phyloP scores from a whole-genome alignment of 805 yeast genomes.

The Allodekkera sacchari region DNA sequence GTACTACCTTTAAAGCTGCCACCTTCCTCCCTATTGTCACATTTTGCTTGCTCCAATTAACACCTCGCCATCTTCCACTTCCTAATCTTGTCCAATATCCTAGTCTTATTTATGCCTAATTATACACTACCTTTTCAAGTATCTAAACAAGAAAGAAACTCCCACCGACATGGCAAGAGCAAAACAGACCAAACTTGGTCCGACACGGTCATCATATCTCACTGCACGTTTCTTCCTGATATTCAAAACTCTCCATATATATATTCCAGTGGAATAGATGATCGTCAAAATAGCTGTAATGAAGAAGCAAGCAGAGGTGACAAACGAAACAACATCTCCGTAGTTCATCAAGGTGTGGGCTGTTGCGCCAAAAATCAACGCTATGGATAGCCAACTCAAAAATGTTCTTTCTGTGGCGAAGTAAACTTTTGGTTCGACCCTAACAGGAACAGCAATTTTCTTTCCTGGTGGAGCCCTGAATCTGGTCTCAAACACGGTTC shows the following conservation, averaged over 20 bases:
- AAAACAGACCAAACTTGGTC: constrained; percentile 77
- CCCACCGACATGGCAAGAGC: constrained; percentile 65
- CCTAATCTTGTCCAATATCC: too few species aligned
- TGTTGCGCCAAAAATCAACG: constrained; percentile 80
- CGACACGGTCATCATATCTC: constrained; percentile 78
- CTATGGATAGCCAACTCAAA: constrained; percentile 87
- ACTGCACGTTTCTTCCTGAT: constrained; percentile 79
- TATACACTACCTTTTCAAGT: too few species aligned
- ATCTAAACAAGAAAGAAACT: constrained; percentile 49
- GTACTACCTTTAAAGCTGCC: too few species aligned
- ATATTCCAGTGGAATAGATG: constrained; percentile 61
- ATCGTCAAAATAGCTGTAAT: constrained; percentile 69
- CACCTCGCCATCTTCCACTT: too few species aligned
- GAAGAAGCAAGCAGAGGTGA: constrained; percentile 84
- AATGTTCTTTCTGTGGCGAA: constrained; percentile 97
- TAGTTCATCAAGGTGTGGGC: constrained; percentile 80
- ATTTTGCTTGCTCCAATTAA: too few species aligned
- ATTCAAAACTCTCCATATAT: constrained; percentile 73
- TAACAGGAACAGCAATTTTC: constrained; percentile 81
- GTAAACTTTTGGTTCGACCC: constrained; percentile 98
- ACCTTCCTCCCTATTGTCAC: too few species aligned
- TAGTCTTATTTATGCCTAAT: too few species aligned
- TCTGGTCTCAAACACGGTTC: constrained; percentile 51
- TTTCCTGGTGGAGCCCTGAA: constrained; percentile 82
- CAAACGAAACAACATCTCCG: constrained; percentile 67